Conservation (phyloP, 2,329 filamentous ascomycete genomes). For the Colletotrichum phormii region DNA sequence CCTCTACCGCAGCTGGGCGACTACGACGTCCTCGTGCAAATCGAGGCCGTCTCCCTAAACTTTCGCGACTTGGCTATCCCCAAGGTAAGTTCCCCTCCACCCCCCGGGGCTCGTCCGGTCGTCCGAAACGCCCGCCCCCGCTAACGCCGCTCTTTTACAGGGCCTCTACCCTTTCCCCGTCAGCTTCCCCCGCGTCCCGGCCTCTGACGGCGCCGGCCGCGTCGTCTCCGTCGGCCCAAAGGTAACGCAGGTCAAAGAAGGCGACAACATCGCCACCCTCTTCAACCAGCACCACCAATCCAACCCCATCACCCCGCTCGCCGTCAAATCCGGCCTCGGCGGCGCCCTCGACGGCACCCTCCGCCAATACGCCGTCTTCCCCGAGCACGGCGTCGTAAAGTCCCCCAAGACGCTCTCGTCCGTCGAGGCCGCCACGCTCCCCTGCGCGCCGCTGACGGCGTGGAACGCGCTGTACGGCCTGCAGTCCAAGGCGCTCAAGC, state of each 20-base stretch:
- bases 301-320: conserved; percentile 51
- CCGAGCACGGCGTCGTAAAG: conserved; percentile 74
- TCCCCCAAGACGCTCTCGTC: conserved; percentile 67
- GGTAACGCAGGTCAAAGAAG: conserved; percentile 60
- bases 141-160: conserved; percentile 37
- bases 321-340: conserved; percentile 69
- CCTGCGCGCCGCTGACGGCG: conserved; percentile 71
- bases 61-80: conserved; percentile 66
- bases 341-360: conserved; percentile 76
- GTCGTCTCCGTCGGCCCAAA: conserved; percentile 63
- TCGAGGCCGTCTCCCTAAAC: conserved; percentile 64
- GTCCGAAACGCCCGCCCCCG: background rate
- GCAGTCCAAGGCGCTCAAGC: conserved; percentile 56
- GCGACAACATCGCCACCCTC: conserved; percentile 69
- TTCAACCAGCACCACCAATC: conserved; percentile 69
- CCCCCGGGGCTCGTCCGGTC: background rate
- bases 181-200: conserved; percentile 58
- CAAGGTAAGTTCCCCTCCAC: conserved; percentile 38
- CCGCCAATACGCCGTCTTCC: conserved; percentile 74
- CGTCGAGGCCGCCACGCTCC: conserved; percentile 66
- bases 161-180: conserved; percentile 60
- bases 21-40: conserved; percentile 78
- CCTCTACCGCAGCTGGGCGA: conserved; percentile 73
- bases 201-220: conserved; percentile 65
- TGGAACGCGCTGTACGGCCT: conserved; percentile 76